Percentiles rank a stretch among this genome's conserved stretches.
Conservation (phyloP, 345 rosid genomes). For the Ailanthus altissimus region DNA sequence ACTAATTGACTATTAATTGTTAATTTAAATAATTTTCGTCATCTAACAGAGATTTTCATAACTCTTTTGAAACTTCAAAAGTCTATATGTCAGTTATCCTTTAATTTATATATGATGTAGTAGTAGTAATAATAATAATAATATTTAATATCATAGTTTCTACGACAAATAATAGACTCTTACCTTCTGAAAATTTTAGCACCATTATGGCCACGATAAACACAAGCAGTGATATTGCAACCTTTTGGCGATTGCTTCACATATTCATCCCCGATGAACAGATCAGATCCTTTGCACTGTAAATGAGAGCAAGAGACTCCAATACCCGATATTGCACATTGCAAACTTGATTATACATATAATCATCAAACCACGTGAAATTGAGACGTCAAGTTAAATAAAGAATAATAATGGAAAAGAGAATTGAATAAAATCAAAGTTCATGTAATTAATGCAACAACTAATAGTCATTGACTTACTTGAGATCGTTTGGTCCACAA, state of each 20-base stretch:
- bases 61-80: too few relatives aligned
- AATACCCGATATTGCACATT: conserved; percentile 22
- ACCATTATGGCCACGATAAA: conserved; percentile 29
- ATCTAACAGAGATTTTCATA: too few relatives aligned
- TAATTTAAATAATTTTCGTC: too few relatives aligned
- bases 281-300: conserved; percentile 32
- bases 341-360: conserved; percentile 17
- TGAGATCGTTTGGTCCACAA: conserved; percentile 22
- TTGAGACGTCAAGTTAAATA: too few relatives aligned
- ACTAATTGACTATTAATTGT: too few relatives aligned
- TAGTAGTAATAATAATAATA: too few relatives aligned
- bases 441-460: neutral
- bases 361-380: neutral
- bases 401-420: too few relatives aligned
- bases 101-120: too few relatives aligned
- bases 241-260: conserved; percentile 6
- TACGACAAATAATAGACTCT: neutral
- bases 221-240: conserved; percentile 28
- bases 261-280: conserved; percentile 18
- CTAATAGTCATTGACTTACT: conserved; percentile 19
- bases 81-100: too few relatives aligned
- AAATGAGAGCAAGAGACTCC: conserved; percentile 14
- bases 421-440: neutral
- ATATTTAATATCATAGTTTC: too few relatives aligned
- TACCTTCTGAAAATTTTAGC: conserved; percentile 31